Conservation (phyloP, 1,284 basidiomycete species). For the Microbotryum lychnidis-dioicae region DNA sequence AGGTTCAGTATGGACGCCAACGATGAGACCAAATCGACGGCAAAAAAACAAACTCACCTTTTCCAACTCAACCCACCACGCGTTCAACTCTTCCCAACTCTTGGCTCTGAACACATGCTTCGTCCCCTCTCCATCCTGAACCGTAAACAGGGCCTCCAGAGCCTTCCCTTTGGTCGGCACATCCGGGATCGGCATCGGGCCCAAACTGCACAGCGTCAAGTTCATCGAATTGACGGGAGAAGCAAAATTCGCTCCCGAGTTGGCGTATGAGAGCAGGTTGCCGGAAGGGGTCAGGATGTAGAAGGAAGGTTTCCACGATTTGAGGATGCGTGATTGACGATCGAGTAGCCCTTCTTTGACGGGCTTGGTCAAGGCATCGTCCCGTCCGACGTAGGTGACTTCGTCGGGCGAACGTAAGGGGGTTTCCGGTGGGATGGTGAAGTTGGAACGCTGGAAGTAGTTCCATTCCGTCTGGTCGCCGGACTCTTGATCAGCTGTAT, state of each 20-base stretch:
- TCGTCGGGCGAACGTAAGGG: neutral
- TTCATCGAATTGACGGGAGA: neutral
- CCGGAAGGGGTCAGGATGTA: constrained; percentile 27
- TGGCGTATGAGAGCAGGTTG: constrained; percentile 22
- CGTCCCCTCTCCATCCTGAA: neutral
- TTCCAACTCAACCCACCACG: neutral
- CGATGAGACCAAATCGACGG: too few relatives aligned
- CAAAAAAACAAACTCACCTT: neutral
- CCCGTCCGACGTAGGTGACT: constrained; percentile 12
- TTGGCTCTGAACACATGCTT: constrained; percentile 3
- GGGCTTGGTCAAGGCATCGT: constrained; percentile 13
- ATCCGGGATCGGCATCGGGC: constrained; percentile 1
- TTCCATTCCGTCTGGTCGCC: constrained; percentile 20
- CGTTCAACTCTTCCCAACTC: constrained; percentile 7
- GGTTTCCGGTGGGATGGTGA: constrained; percentile 3
- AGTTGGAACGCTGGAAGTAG: constrained; percentile 25
- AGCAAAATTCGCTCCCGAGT: neutral
- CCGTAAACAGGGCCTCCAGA: neutral
- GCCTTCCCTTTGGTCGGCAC: neutral
- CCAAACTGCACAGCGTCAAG: neutral
- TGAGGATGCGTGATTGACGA: constrained; percentile 25
- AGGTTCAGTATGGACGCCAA: too few relatives aligned
- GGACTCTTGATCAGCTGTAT: neutral
- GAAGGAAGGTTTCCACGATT: constrained; percentile 23
- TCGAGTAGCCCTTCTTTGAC: constrained; percentile 25